Evolutionary conservation across 2,329 filamentous ascomycete species (phyloP).

Genomic region (Pseudogymnoascus sp.): DNA sequence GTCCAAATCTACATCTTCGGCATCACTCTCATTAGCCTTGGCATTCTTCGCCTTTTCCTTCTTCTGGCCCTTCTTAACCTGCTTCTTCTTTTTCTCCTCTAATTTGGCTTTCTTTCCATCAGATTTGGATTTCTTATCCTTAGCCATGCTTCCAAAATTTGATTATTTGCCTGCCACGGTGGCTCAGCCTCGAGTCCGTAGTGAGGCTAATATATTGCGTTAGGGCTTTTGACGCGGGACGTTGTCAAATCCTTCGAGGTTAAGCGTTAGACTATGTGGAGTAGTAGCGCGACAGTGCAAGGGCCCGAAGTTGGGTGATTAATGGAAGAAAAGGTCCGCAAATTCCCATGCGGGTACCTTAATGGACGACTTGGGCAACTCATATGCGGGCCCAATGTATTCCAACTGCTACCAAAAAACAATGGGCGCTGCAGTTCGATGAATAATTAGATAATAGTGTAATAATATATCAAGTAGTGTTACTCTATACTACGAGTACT

Average conservation of each 20-base stretch:
- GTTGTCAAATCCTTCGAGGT: conserved; percentile 4
- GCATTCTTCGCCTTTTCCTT: conserved; percentile 66
- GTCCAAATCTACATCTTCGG: conserved; percentile 88
- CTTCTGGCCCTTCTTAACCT: conserved; percentile 84
- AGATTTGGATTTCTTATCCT: conserved; percentile 42
- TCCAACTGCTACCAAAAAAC: neutral
- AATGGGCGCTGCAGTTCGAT: neutral
- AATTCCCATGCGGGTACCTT: neutral
- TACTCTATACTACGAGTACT: neutral
- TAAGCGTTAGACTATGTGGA: conserved; percentile 1
- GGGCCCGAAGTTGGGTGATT: neutral
- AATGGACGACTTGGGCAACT: neutral
- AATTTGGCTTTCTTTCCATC: conserved; percentile 47
- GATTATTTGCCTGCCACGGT: neutral
- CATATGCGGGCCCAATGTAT: neutral
- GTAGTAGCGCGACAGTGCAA: neutral
- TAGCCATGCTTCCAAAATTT: conserved; percentile 35
- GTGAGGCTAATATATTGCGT: conserved; percentile 8
- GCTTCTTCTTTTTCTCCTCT: conserved; percentile 65
- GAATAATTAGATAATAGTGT: neutral
- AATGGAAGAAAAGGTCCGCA: neutral
- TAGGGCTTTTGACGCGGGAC: conserved; percentile 2
- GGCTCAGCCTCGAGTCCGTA: neutral
- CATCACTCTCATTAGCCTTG: conserved; percentile 74
- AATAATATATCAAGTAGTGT: neutral